Conservation (phyloP, 768 basidiomycete genomes). For the Lactarius trivialis region DNA sequence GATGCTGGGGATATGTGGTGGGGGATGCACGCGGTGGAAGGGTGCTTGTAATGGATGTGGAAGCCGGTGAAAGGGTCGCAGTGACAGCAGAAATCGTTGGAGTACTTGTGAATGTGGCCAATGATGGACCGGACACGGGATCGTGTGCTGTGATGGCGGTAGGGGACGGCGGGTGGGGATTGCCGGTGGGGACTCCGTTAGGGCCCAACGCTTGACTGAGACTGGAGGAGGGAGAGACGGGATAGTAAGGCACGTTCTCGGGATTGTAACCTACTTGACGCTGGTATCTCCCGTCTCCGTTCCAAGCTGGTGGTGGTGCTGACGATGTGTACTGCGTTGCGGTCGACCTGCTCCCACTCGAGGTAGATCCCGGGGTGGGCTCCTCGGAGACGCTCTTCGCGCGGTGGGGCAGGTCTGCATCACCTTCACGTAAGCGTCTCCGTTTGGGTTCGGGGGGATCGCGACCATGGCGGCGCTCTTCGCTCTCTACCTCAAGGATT, state of each 20-base stretch:
- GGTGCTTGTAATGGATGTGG: constrained; percentile 15
- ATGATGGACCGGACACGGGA: background rate
- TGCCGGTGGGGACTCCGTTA: constrained; percentile 4
- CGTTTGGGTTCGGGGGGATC: constrained; percentile 22
- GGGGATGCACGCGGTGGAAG: constrained; percentile 7
- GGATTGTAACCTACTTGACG: constrained; percentile 18
- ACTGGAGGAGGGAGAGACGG: constrained; percentile 19
- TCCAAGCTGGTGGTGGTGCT: constrained; percentile 15
- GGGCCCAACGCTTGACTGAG: constrained; percentile 21
- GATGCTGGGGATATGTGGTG: constrained; percentile 5
- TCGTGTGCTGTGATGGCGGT: constrained; percentile 12
- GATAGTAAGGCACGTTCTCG: constrained; percentile 15
- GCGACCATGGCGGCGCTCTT: constrained; percentile 23
- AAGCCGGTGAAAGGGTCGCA: constrained; percentile 13
- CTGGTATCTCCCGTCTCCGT: constrained; percentile 14
- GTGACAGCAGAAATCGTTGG: constrained; percentile 12
- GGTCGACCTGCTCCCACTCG: constrained; percentile 14
- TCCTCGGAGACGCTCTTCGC: constrained; percentile 15
- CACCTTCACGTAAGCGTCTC: constrained; percentile 18
- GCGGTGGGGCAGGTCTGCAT: constrained; percentile 3
- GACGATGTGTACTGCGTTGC: constrained; percentile 8
- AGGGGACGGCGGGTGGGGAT: constrained; percentile 14
- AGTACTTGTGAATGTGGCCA: constrained; percentile 12
- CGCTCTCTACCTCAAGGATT: constrained; percentile 22
- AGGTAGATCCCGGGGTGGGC: constrained; percentile 14